Conservation (phyloP, 441 rosid genomes). For the Flueggea neowawraea region DNA sequence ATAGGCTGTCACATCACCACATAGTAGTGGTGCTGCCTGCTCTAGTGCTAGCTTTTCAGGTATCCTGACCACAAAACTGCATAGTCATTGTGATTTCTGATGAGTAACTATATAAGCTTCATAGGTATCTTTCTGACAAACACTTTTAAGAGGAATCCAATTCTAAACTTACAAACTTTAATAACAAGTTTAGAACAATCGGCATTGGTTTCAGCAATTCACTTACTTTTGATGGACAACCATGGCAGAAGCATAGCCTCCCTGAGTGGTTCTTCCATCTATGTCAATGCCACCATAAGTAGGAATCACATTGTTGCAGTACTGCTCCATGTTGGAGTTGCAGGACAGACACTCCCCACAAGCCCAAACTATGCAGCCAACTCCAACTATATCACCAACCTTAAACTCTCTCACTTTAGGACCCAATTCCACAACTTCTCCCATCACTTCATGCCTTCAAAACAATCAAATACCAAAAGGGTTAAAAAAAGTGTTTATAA, state of each 20-base stretch:
- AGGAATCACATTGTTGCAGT: constrained; percentile 27
- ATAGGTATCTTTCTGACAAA: no score
- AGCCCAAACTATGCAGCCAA: constrained; percentile 35
- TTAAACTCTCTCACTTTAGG: constrained; percentile 28
- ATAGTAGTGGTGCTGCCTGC: constrained; percentile 45
- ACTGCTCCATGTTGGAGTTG: constrained; percentile 38
- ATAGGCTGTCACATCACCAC: constrained; percentile 49
- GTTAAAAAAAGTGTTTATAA: background rate
- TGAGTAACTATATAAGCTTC: background rate
- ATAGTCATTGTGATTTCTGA: background rate
- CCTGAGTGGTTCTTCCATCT: constrained; percentile 43
- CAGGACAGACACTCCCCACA: constrained; percentile 39
- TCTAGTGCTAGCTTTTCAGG: constrained; percentile 34
- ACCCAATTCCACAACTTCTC: constrained; percentile 41
- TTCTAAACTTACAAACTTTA: no score
- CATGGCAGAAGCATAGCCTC: constrained; percentile 42
- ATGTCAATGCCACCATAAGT: constrained; percentile 27
- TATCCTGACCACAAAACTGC: constrained; percentile 41
- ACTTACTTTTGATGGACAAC: constrained; percentile 42
- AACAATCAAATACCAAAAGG: background rate
- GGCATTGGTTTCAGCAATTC: background rate
- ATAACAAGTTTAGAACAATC: no score
- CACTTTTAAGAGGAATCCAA: no score
- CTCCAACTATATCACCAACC: constrained; percentile 39
- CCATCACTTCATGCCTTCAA: constrained; percentile 48